Evolutionary conservation across 2,329 filamentous ascomycete genomes (phyloP), one percentile per base, ranked within the genome.

Genomic region (Fusarium piperis): DNA sequence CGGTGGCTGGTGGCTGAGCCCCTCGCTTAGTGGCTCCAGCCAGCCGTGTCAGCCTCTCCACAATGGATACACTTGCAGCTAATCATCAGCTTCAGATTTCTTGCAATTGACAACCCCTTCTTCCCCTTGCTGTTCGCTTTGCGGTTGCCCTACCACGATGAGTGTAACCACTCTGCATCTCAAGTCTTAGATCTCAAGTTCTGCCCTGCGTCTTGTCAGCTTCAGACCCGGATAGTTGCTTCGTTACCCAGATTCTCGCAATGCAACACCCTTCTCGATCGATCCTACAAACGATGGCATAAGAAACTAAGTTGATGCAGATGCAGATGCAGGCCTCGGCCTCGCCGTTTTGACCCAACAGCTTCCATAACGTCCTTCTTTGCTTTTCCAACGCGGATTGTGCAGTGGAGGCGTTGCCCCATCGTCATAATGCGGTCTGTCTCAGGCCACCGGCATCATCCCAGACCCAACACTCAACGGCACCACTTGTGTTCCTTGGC

Each of bases 1-100:
- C 65, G 62, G 69, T 72, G 69, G 66, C 66, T 72, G 69, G 67
- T 63, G 62, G 67, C 67, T 70, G 62, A 64, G 68, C 62, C 44
- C 59, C 46, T 33, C 44, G 33, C 46, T 35, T 60, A 38, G 56
- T 44, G 56, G 35, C 52, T 35, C 56, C 56, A 39, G 48, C 33
- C 39, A 16, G 63, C 57, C 70, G 44, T 51, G 44, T 64, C 69
- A 72, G 70, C 69, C 69, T 64, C 69, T 59, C 60, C 68, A 53
- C 68, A 48, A 48, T 28, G 10, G 44, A 71, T 51, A 46, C 36
- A 59, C 35, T 51, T 30, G 30, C 55, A 51, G 44, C 44, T 51
- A 30, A 51, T 51, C 26, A 18, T n/a, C 44, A 30, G 44, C 44
- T 51, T 51, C 26, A 51, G 26, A 30, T 30, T 51, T 51, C 44